These are phyloP conservation scores for Sugiyamaella grinbergsii DNA, from an alignment of 1,139 yeast species.

Conservation along the genomic window DNA sequence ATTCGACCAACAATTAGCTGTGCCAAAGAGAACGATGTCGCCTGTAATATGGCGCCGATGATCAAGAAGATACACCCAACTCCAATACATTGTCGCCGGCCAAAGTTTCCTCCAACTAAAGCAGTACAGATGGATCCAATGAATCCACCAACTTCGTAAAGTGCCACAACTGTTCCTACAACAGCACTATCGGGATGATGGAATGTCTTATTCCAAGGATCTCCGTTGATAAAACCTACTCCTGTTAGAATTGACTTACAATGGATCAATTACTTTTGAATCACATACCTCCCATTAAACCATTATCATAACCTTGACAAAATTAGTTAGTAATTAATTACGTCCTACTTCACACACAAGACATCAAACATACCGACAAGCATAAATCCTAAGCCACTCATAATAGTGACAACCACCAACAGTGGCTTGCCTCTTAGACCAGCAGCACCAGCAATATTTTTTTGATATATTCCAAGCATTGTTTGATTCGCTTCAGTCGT, in stretches of 20 bases:
- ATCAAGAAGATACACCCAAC: conserved; percentile 61
- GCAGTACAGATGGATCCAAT: conserved; percentile 43
- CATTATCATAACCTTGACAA: conserved; percentile 24
- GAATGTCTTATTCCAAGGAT: conserved; percentile 23
- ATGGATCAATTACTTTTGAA: background rate
- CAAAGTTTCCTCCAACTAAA: conserved; percentile 63
- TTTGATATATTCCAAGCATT: conserved; percentile 21
- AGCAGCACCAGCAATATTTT: conserved; percentile 21
- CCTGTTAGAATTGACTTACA: conserved; percentile 33
- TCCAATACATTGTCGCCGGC: conserved; percentile 64
- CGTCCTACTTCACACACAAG: background rate
- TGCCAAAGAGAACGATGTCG: conserved; percentile 53
- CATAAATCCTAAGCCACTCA: conserved; percentile 27
- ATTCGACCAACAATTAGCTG: conserved; percentile 52
- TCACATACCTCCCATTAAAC: conserved; percentile 26
- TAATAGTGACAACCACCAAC: conserved; percentile 21
- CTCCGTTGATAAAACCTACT: conserved; percentile 23
- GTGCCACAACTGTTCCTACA: conserved; percentile 46
- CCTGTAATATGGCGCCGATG: conserved; percentile 80
- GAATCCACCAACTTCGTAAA: conserved; percentile 83
- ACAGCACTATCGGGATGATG: conserved; percentile 29
- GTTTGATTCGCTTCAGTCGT: background rate
- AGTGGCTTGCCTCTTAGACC: conserved; percentile 23
- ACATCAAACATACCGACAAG: conserved; percentile 23
- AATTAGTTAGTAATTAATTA: conserved; percentile 9